Evolutionary conservation across 2,329 filamentous ascomycete species (phyloP), one percentile per base, ranked within the genome.

Genomic region (Dactylellina drechsleri): DNA sequence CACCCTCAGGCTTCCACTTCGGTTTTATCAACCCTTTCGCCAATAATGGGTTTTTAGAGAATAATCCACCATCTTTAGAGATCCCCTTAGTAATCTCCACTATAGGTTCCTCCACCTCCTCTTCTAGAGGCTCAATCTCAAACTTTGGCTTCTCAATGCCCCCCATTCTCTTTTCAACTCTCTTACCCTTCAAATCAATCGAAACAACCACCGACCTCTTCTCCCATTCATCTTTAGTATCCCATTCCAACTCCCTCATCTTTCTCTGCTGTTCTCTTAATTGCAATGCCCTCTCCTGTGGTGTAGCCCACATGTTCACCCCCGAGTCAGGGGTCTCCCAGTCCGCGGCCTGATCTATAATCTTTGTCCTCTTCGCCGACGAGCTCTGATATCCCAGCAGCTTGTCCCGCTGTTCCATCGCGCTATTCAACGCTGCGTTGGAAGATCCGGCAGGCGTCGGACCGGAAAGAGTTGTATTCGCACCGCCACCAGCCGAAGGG

Each of bases 191-290:
- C 0, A 97, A 83, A 80, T 97, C 92, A 75, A 97, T 91, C 80
- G 91, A 94, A 77, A 96, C 87, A 0, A 97, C 90, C 74, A 95
- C 90, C 78, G 87, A 88, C 71, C 92, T 87, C 85, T 94, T 96
- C 83, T 97, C 93, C 82, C 93, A 97, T 76, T 96, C 93, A 0
- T 93, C 92, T 60, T 87, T 85, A 2, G 91, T 89, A 78, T 91
- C 91, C 89, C 93, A 96, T 79, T 96, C 92, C 85, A 95, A 89
- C 82, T 96, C 92, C 4, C 92, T 85, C 78, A 96, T 82, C 2
- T 93, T 84, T 81, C 91, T 92, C 82, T 96, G 93, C 82, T 97
- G 93, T 70, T 89, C 87, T 82, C 94, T 96, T 68, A 97, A 83
- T 81, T 95, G 92, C 77, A 89, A 85, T 0, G 93, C 93, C 49